These are phyloP conservation scores for Misopates orontium DNA, from an alignment of 257 asterid species.

Conservation along the genomic window DNA sequence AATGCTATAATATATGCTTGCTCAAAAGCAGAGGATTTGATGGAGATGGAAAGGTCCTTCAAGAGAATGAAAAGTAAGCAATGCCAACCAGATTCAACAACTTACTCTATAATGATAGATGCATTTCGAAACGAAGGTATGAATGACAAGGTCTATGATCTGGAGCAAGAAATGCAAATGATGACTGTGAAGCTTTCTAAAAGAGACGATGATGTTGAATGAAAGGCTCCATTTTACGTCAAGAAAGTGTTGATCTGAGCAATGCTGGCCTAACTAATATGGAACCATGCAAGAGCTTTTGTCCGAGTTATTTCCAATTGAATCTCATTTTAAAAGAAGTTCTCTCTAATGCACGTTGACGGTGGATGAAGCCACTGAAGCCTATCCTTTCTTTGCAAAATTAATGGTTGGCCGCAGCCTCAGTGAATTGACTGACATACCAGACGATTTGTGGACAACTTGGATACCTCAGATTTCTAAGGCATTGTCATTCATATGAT, in stretches of 20 bases:
- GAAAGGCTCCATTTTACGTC: slow-evolving; percentile 28
- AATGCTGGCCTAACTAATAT: background rate
- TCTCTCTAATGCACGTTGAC: background rate
- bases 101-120: slow-evolving; percentile 72
- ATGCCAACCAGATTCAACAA: slow-evolving; percentile 66
- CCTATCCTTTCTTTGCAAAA: background rate
- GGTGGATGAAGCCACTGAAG: background rate
- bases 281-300: slow-evolving; percentile 4
- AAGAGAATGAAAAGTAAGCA: slow-evolving; percentile 75
- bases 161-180: slow-evolving; percentile 64
- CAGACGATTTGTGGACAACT: background rate
- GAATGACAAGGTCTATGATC: slow-evolving; percentile 70
- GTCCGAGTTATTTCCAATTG: background rate
- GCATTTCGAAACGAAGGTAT: slow-evolving; percentile 82
- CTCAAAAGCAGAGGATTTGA: slow-evolving; percentile 75
- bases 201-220: slow-evolving; percentile 29
- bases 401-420: background rate
- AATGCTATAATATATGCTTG: slow-evolving; percentile 83
- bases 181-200: slow-evolving; percentile 23
- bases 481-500: too few species aligned
- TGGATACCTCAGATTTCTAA: background rate
- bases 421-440: background rate
- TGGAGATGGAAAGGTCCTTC: slow-evolving; percentile 92
- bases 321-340: slow-evolving; percentile 13
- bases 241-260: slow-evolving; percentile 18